phyloP scores from a whole-genome alignment of 495 filamentous ascomycete species.

The Rhypophila decipiens region DNA sequence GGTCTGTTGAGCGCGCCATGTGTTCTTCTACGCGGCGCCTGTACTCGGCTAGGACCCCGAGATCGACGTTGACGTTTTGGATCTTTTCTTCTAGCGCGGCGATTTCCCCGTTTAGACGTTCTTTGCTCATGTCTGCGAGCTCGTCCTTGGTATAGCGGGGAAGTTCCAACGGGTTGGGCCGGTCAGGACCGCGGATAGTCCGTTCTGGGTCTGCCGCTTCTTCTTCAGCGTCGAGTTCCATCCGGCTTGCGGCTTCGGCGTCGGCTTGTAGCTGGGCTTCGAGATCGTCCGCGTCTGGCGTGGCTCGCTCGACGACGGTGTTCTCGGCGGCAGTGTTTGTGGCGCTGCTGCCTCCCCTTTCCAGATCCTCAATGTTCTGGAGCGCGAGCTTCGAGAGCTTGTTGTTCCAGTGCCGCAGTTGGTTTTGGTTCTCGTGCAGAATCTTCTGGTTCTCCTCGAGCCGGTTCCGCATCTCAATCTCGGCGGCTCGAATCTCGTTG shows the following conservation, averaged over 20 bases:
- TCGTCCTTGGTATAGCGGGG: conserved; percentile 86
- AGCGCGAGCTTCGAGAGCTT: conserved; percentile 75
- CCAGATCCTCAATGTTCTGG: conserved; percentile 69
- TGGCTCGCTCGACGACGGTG: conserved; percentile 1
- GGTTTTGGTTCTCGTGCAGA: conserved; percentile 78
- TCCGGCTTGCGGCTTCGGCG: conserved; percentile 16
- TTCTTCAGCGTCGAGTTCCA: conserved; percentile 16
- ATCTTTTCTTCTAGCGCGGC: conserved; percentile 88
- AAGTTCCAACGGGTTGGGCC: conserved; percentile 45
- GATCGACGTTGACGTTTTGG: conserved; percentile 80
- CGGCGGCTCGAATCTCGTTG: conserved; percentile 80
- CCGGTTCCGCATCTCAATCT: conserved; percentile 98
- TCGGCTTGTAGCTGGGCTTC: conserved; percentile 22
- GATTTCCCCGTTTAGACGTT: conserved; percentile 77
- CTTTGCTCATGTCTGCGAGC: conserved; percentile 86
- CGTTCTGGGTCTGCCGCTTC: conserved; percentile 23
- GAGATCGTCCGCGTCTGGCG: conserved; percentile 15
- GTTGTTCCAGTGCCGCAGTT: conserved; percentile 76
- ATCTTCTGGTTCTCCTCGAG: conserved; percentile 93
- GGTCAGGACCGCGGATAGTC: conserved; percentile 17
- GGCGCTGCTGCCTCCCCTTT: conserved; percentile 14
- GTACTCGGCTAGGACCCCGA: conserved; percentile 89
- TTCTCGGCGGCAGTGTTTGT: background rate
- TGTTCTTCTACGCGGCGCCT: conserved; percentile 85
- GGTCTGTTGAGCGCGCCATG: conserved; percentile 69